Conservation (phyloP, 257 asterid genomes). For the Misopates orontium region DNA sequence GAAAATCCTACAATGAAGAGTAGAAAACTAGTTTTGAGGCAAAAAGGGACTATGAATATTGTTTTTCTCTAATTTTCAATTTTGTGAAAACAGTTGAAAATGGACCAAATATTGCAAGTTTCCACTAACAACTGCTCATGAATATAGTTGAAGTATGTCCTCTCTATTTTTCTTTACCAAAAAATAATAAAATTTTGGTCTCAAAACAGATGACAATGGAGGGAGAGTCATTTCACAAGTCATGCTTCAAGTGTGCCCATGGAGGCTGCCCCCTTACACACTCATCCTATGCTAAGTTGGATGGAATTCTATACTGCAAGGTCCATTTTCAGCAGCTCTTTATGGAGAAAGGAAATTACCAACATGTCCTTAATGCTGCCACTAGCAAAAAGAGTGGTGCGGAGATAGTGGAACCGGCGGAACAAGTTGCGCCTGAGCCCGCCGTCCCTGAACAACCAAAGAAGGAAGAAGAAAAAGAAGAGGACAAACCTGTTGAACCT, state of each 20-base stretch:
- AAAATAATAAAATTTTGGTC: too few relatives aligned
- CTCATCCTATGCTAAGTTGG: slow-evolving; percentile 57
- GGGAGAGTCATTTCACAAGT: slow-evolving; percentile 63
- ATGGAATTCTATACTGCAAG: slow-evolving; percentile 62
- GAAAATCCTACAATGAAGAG: too few relatives aligned
- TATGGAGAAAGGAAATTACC: slow-evolving; percentile 69
- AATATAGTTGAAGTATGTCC: too few relatives aligned
- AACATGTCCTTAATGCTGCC: slow-evolving; percentile 51
- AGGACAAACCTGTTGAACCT: background rate
- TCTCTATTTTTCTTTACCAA: too few relatives aligned
- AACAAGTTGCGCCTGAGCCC: background rate
- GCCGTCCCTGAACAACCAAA: background rate
- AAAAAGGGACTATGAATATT: too few relatives aligned
- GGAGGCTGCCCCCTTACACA: slow-evolving; percentile 67
- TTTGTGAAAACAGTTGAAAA: too few relatives aligned
- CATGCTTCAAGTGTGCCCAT: slow-evolving; percentile 68
- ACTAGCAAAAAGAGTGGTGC: slow-evolving; percentile 31
- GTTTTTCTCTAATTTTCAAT: too few relatives aligned
- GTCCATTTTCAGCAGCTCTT: slow-evolving; percentile 65
- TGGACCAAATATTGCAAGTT: too few relatives aligned
- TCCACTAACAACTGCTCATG: too few relatives aligned
- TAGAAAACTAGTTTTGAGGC: too few relatives aligned
- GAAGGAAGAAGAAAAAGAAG: slow-evolving; percentile 10
- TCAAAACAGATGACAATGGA: slow-evolving; percentile 51
- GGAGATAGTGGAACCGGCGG: slow-evolving; percentile 4